phyloP scores from a whole-genome alignment of 257 asterid genomes.

The Solanum medicagineum region DNA sequence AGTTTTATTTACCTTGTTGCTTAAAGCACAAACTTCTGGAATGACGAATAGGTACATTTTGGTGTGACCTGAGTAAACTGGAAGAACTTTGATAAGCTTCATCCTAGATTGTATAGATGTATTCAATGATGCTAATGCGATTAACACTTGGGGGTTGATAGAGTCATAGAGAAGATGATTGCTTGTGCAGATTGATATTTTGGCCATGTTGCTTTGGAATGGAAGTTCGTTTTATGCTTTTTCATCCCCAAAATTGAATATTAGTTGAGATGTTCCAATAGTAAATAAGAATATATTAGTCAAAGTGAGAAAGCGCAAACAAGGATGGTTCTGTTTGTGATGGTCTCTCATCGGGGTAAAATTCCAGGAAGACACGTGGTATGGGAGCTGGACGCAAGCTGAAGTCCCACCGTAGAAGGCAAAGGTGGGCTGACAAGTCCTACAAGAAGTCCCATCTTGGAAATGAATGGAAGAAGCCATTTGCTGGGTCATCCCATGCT shows the following conservation, averaged over 20 bases:
- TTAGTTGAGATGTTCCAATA: not conserved
- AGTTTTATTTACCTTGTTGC: not conserved
- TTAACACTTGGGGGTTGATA: not conserved
- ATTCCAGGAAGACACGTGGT: conserved; percentile 14
- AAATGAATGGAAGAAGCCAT: conserved; percentile 12
- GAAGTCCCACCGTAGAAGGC: conserved; percentile 7
- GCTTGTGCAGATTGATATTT: not conserved
- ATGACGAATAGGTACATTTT: not conserved
- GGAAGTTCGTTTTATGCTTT: not conserved
- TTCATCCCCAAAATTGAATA: not conserved
- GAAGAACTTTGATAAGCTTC: not conserved
- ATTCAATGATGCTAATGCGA: not conserved
- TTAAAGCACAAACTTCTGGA: not conserved
- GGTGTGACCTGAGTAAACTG: not conserved
- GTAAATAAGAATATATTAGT: not conserved
- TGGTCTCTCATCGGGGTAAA: not conserved
- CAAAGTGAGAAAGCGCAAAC: not conserved
- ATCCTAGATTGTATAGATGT: not conserved
- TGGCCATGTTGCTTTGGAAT: not conserved
- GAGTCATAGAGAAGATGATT: not conserved
- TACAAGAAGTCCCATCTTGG: conserved; percentile 14
- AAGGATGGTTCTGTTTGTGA: not conserved
- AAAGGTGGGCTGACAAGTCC: conserved; percentile 9
- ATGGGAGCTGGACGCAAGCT: conserved; percentile 16
- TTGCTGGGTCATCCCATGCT: conserved; percentile 15